Percentiles rank a stretch among this genome's conserved stretches.
phyloP scores from a whole-genome alignment of 176 grass and related monocot genomes.

The Raddia guianensis region DNA sequence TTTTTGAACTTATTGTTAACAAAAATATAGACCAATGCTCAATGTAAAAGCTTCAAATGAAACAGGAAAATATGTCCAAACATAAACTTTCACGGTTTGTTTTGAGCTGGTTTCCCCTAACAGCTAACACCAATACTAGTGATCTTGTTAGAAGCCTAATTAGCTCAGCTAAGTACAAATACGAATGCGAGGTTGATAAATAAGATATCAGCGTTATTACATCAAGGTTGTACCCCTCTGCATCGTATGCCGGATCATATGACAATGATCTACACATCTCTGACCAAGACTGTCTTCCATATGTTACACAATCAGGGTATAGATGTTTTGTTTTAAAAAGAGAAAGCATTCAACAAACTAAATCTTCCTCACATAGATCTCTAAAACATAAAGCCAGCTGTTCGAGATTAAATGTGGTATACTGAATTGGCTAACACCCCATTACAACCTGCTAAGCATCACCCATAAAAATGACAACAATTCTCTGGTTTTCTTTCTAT shows the following conservation, averaged over 20 bases:
- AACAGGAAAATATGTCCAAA: constrained; percentile 1
- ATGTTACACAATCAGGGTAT: constrained; percentile 11
- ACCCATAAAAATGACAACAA: neutral
- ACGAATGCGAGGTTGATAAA: neutral
- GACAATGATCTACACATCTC: neutral
- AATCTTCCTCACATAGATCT: neutral
- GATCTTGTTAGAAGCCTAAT: neutral
- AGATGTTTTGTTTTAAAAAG: neutral
- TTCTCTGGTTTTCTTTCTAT: neutral
- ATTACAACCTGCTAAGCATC: neutral
- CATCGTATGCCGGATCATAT: neutral
- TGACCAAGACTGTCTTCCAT: neutral
- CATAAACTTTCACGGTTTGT: neutral
- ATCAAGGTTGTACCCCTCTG: neutral
- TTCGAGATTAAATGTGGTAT: neutral
- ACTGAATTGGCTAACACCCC: neutral
- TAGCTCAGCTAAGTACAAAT: neutral
- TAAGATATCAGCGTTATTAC: neutral
- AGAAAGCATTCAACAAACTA: neutral
- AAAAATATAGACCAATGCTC: neutral
- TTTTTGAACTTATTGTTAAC: neutral
- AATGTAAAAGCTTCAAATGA: neutral
- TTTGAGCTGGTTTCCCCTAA: too few species aligned
- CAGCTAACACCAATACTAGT: neutral
- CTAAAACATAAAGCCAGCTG: neutral